Conservation (phyloP, 2,329 filamentous ascomycete species). For the Phoma sp. region DNA sequence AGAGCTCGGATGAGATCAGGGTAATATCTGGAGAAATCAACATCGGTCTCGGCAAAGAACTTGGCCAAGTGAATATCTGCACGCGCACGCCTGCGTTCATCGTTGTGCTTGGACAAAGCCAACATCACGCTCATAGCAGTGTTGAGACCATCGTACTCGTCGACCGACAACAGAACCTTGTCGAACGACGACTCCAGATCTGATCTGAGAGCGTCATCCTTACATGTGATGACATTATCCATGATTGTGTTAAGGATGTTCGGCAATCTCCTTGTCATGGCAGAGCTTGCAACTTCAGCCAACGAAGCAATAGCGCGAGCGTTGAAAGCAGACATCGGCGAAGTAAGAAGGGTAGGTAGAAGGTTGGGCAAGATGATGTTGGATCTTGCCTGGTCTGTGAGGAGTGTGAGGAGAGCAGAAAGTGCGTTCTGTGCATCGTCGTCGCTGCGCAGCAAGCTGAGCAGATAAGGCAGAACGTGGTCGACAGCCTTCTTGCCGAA, state of each 20-base stretch:
- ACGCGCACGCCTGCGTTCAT: conserved; percentile 81
- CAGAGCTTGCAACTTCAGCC: conserved; percentile 85
- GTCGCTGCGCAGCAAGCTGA: conserved; percentile 86
- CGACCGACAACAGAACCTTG: conserved; percentile 87
- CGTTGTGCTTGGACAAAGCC: conserved; percentile 86
- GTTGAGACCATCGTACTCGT: conserved; percentile 95
- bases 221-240: conserved; percentile 84
- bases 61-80: conserved; percentile 81
- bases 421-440: conserved; percentile 90
- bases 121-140: conserved; percentile 95
- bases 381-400: conserved; percentile 90
- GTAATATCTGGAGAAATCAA: conserved; percentile 96
- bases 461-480: conserved; percentile 90
- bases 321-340: conserved; percentile 93
- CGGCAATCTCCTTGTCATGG: conserved; percentile 89
- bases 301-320: conserved; percentile 91
- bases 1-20: conserved; percentile 92
- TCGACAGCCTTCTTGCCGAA: conserved; percentile 94
- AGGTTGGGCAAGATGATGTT: conserved; percentile 97
- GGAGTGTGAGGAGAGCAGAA: conserved; percentile 87
- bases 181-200: conserved; percentile 87
- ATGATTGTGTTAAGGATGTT: conserved; percentile 92
- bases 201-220: conserved; percentile 74
- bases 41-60: conserved; percentile 80
- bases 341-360: conserved; percentile 87